Evolutionary conservation across 2,329 filamentous ascomycete species (phyloP).

Genomic region (Aspergillus uvarum): DNA sequence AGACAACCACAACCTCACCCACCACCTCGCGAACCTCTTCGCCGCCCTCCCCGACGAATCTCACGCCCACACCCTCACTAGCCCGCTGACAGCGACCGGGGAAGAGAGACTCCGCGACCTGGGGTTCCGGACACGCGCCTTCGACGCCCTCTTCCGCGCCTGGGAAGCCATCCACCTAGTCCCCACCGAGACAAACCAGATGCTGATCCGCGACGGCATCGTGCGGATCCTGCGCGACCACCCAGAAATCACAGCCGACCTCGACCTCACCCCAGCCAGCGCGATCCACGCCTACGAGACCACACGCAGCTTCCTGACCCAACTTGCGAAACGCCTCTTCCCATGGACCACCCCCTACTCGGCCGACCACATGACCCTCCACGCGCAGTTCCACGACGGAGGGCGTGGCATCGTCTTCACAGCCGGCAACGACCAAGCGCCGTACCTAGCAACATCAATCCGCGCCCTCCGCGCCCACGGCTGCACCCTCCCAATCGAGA

Average conservation of each 20-base stretch:
- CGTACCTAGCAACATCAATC: conserved; percentile 47
- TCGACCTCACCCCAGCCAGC: conserved; percentile 18
- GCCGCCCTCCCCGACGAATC: conserved; percentile 8
- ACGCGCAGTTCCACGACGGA: conserved; percentile 43
- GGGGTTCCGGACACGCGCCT: conserved; percentile 42
- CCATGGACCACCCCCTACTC: conserved; percentile 41
- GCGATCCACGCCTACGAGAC: conserved; percentile 45
- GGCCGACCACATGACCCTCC: conserved; percentile 47
- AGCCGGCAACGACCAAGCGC: conserved; percentile 46
- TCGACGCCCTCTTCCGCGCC: conserved; percentile 41
- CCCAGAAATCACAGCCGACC: conserved; percentile 17
- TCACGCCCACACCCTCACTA: conserved; percentile 30
- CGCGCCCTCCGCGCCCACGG: conserved; percentile 19
- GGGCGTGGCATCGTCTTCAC: conserved; percentile 48
- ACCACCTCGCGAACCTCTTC: not conserved
- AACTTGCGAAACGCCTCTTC: conserved; percentile 38
- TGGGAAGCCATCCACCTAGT: conserved; percentile 30
- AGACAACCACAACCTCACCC: not conserved
- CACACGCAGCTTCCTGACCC: conserved; percentile 43
- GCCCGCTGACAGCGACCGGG: conserved; percentile 40
- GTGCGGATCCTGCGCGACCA: conserved; percentile 39
- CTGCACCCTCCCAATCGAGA: conserved; percentile 21
- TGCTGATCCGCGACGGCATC: conserved; percentile 42
- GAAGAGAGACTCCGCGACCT: conserved; percentile 42
- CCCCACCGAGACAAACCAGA: conserved; percentile 29